Evolutionary conservation across 805 yeast genomes (phyloP).

Genomic region (Kregervanrija fluxuum): DNA sequence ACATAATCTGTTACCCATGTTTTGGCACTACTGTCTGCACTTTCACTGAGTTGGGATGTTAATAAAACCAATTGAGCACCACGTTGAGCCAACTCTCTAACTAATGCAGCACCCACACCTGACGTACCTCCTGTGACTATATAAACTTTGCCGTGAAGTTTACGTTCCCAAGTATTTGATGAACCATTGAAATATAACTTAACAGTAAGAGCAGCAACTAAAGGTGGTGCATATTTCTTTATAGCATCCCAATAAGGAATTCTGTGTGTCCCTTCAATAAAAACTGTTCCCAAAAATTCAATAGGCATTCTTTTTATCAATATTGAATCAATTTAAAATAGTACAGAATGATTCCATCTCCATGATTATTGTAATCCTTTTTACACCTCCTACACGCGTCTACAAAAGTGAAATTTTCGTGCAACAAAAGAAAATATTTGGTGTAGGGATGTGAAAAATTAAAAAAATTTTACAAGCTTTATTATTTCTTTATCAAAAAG

Average conservation of each 20-base stretch:
- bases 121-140: slow-evolving; percentile 90
- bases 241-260: slow-evolving; percentile 70
- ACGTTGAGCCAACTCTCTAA: slow-evolving; percentile 58
- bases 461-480: too few species aligned
- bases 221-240: slow-evolving; percentile 50
- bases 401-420: neutral
- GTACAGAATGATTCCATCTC: neutral
- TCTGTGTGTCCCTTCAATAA: slow-evolving; percentile 64
- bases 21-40: slow-evolving; percentile 33
- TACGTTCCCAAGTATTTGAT: slow-evolving; percentile 85
- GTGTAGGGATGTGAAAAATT: slow-evolving; percentile 2
- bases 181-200: slow-evolving; percentile 79
- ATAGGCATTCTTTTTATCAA: slow-evolving; percentile 57
- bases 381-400: neutral
- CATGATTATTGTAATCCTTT: neutral
- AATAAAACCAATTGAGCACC: slow-evolving; percentile 88
- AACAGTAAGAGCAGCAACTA: slow-evolving; percentile 36
- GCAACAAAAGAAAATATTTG: too few species aligned
- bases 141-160: slow-evolving; percentile 83
- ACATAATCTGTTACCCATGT: slow-evolving; percentile 74
- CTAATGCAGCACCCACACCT: slow-evolving; percentile 78
- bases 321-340: too few species aligned
- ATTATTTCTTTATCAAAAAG: neutral
- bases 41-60: slow-evolving; percentile 41
- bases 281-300: slow-evolving; percentile 63